phyloP scores from a whole-genome alignment of 768 basidiomycete species.

The Pholiota microspora region DNA sequence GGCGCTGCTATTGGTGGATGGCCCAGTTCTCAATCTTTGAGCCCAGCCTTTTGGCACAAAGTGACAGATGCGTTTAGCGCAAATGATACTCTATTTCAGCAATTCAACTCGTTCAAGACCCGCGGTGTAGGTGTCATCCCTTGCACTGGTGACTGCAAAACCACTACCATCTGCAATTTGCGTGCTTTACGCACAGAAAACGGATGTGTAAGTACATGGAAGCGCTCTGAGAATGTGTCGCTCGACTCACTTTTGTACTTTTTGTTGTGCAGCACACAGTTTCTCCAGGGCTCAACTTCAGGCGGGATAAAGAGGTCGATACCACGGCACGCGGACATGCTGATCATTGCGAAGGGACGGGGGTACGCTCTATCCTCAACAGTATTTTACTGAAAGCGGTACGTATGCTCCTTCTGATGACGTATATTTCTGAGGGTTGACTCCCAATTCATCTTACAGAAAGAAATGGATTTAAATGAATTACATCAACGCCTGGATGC shows the following conservation, averaged over 20 bases:
- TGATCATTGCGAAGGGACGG: conserved; percentile 30
- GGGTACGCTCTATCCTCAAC: conserved; percentile 26
- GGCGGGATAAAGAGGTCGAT: conserved; percentile 4
- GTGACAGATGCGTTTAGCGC: conserved; percentile 51
- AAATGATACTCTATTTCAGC: conserved; percentile 47
- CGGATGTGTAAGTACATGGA: conserved; percentile 18
- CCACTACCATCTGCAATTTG: conserved; percentile 20
- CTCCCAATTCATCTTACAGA: not conserved
- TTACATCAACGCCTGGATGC: not conserved
- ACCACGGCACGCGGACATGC: conserved; percentile 11
- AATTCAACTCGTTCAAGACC: conserved; percentile 31
- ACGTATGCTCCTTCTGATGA: not conserved
- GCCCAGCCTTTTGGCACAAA: conserved; percentile 58
- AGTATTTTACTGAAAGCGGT: conserved; percentile 17
- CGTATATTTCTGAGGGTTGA: not conserved
- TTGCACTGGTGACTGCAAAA: conserved; percentile 23
- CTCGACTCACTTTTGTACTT: not conserved
- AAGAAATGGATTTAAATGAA: not conserved
- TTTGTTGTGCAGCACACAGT: conserved; percentile 3
- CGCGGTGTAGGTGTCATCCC: conserved; percentile 15
- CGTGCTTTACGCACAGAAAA: conserved; percentile 24
- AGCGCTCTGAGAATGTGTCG: too few relatives aligned
- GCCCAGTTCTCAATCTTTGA: conserved; percentile 35
- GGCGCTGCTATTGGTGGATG: conserved; percentile 41
- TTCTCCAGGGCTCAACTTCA: conserved; percentile 11